Conservation (phyloP, 306 rosid species). For the Geum urbanum region DNA sequence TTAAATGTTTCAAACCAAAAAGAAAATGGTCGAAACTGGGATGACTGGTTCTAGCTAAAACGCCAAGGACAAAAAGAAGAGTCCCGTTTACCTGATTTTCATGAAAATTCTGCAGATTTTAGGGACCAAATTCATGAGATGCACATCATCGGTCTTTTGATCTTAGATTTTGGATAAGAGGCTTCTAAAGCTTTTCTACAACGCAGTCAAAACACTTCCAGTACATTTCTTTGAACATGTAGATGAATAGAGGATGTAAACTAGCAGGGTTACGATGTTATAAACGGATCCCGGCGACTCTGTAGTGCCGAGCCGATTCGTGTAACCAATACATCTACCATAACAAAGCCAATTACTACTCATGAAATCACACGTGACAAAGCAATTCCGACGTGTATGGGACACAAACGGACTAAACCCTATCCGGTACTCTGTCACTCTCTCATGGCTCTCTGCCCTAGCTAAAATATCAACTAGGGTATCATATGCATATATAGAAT, state of each 20-base stretch:
- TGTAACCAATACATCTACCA: too few species aligned
- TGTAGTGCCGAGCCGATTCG: too few species aligned
- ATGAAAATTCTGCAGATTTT: not conserved
- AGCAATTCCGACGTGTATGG: not conserved
- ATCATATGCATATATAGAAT: not conserved
- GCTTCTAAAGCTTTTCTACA: too few species aligned
- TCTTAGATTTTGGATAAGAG: too few species aligned
- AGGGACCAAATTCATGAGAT: not conserved
- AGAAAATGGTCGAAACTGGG: not conserved
- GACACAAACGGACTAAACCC: not conserved
- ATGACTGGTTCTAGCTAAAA: too few species aligned
- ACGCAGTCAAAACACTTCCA: too few species aligned
- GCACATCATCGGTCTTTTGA: not conserved
- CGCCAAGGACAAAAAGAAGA: not conserved
- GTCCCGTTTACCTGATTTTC: not conserved
- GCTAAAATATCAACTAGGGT: not conserved
- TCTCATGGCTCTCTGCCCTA: not conserved
- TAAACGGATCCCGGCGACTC: too few species aligned
- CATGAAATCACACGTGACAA: not conserved
- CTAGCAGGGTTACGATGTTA: too few species aligned
- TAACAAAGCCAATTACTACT: not conserved
- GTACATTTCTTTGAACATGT: too few species aligned
- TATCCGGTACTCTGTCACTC: not conserved
- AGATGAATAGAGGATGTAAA: too few species aligned
- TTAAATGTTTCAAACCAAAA: too few species aligned